phyloP scores from a whole-genome alignment of 176 grass and related monocot genomes.

The Avena sativa region DNA sequence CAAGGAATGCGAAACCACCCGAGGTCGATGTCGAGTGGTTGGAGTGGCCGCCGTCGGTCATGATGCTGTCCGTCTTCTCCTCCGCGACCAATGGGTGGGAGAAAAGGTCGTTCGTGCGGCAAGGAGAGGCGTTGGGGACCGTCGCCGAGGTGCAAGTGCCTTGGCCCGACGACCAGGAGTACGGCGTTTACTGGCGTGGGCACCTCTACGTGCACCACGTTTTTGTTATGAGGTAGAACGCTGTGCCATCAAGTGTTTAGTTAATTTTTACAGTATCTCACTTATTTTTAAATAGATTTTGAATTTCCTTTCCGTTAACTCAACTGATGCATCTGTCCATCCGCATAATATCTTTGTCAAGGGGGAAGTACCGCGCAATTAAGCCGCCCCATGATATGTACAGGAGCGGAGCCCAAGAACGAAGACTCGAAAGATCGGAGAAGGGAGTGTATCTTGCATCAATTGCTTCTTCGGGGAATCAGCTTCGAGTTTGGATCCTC shows the following conservation, averaged over 20 bases:
- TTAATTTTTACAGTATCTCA: too few relatives aligned
- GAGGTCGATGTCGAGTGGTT: neutral
- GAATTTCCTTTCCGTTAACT: too few relatives aligned
- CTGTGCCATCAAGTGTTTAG: neutral
- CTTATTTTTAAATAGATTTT: too few relatives aligned
- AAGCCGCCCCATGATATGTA: neutral
- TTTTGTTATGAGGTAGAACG: neutral
- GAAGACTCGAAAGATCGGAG: neutral
- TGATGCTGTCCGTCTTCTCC: neutral
- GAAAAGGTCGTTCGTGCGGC: neutral
- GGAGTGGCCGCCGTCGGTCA: neutral
- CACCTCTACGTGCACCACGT: slow-evolving; percentile 18
- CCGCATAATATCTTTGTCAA: slow-evolving; percentile 9
- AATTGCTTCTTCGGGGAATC: neutral
- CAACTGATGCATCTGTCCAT: neutral
- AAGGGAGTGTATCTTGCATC: neutral
- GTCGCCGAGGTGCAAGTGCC: neutral
- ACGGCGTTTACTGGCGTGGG: neutral
- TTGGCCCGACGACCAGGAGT: neutral
- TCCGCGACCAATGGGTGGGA: neutral
- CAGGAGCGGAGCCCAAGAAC: neutral
- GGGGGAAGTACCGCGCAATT: neutral
- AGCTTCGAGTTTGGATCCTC: neutral
- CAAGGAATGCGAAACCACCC: neutral
- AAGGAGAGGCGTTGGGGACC: neutral